These are phyloP conservation scores for Malassezia japonica DNA, from an alignment of 1,284 basidiomycete species.

Conservation along the genomic window DNA sequence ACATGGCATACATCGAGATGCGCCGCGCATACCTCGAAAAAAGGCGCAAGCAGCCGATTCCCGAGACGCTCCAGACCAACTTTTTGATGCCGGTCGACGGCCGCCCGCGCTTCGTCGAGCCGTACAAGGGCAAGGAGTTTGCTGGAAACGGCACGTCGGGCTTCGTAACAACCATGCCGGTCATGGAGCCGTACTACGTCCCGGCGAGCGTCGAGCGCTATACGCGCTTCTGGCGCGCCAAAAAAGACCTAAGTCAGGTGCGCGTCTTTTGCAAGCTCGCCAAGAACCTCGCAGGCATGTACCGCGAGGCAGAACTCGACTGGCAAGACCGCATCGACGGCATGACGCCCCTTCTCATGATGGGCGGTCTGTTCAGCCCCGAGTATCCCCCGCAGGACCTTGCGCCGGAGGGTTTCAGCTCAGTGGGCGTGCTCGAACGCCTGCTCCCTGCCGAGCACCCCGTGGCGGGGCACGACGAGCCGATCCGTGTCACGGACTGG, in stretches of 20 bases:
- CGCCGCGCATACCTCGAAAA: constrained; percentile 13
- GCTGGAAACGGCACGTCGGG: constrained; percentile 9
- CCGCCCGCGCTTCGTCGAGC: neutral
- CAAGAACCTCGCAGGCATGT: constrained; percentile 2
- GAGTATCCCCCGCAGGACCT: constrained; percentile 1
- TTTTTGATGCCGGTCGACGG: constrained; percentile 14
- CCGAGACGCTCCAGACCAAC: constrained; percentile 9
- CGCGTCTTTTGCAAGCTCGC: constrained; percentile 4
- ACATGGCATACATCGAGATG: constrained; percentile 16
- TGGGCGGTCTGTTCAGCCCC: constrained; percentile 1
- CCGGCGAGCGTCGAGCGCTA: constrained; percentile 3
- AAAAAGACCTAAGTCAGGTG: constrained; percentile 9
- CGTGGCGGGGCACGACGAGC: constrained; percentile 1
- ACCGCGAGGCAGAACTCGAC: neutral
- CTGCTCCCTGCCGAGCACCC: neutral
- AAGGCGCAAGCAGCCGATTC: constrained; percentile 1
- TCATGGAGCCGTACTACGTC: constrained; percentile 12
- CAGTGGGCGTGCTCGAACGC: constrained; percentile 12
- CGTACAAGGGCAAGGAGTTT: neutral
- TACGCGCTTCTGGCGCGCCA: neutral
- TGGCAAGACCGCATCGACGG: neutral
- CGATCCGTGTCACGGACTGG: constrained; percentile 11
- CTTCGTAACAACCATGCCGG: constrained; percentile 7
- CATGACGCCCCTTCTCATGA: constrained; percentile 1
- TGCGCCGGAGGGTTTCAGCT: constrained; percentile 17